A percentile compares a stretch with the other conserved stretches of the same genome.
These are phyloP conservation scores for Nigrospora oryzae DNA, from an alignment of 2,329 filamentous ascomycete genomes.

Conservation along the genomic window DNA sequence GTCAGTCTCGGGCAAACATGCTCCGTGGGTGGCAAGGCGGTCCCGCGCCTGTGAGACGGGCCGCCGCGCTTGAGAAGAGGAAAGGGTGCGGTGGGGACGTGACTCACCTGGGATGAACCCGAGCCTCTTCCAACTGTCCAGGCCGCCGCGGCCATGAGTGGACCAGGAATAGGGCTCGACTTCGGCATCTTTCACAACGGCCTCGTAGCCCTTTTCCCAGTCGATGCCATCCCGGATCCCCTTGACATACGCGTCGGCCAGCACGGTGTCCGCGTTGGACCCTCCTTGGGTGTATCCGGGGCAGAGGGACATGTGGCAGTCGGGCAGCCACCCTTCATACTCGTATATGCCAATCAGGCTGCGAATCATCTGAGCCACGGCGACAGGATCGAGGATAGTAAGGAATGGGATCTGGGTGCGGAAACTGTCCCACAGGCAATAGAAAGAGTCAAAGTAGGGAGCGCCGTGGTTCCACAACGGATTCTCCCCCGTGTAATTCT, in stretches of 20 bases:
- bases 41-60: background rate
- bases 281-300: constrained; percentile 67
- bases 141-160: constrained; percentile 60
- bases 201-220: constrained; percentile 62
- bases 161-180: constrained; percentile 63
- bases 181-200: constrained; percentile 65
- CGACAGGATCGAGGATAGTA: constrained; percentile 56
- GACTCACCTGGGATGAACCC: constrained; percentile 53
- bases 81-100: too few relatives aligned
- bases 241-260: constrained; percentile 62
- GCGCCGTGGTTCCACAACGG: constrained; percentile 56
- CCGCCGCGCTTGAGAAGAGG: background rate
- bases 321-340: constrained; percentile 63
- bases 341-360: constrained; percentile 65
- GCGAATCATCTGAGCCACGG: constrained; percentile 58
- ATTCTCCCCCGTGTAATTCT: constrained; percentile 69
- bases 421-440: constrained; percentile 70
- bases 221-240: constrained; percentile 51
- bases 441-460: constrained; percentile 69
- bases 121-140: constrained; percentile 62
- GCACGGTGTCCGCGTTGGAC: constrained; percentile 62
- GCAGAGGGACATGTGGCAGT: constrained; percentile 69
- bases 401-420: constrained; percentile 62
- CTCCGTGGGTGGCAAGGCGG: constrained; percentile 24
- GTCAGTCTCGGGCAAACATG: background rate